Evolutionary conservation across 106 monocot genomes (phyloP).

Genomic region (Dioscorea zingiberensis): DNA sequence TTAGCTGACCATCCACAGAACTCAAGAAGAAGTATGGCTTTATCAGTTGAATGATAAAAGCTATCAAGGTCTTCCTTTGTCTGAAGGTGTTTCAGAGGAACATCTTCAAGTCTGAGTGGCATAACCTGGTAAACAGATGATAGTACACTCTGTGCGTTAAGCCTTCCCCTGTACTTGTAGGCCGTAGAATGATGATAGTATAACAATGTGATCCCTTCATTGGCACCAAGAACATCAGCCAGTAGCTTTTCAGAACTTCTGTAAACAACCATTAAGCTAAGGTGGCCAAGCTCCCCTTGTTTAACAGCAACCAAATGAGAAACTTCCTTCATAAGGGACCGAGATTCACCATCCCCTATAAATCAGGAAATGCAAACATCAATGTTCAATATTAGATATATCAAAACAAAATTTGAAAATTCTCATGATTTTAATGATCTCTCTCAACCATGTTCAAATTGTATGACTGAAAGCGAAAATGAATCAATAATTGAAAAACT

Average conservation of each 20-base stretch:
- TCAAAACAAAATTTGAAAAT: no score
- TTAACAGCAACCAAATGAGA: constrained; percentile 21
- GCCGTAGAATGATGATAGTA: constrained; percentile 57
- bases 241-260: constrained; percentile 77
- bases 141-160: constrained; percentile 58
- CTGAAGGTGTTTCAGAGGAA: constrained; percentile 50
- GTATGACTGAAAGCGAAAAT: no score
- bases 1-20: constrained; percentile 90
- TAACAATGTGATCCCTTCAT: constrained; percentile 56
- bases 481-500: no score
- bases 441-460: no score
- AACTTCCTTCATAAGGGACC: constrained; percentile 72
- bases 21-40: constrained; percentile 70
- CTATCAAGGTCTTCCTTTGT: constrained; percentile 50
- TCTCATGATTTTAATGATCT: no score
- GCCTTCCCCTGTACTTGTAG: constrained; percentile 67
- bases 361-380: neutral
- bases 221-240: constrained; percentile 63
- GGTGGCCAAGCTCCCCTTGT: constrained; percentile 28
- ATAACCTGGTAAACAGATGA: constrained; percentile 50
- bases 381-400: neutral
- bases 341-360: constrained; percentile 90
- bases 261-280: constrained; percentile 74
- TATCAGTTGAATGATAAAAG: constrained; percentile 77
- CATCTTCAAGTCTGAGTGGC: constrained; percentile 49